A percentile compares a stretch with the other conserved stretches of the same genome.
Conservation (phyloP, 2,329 filamentous ascomycete genomes). For the Helminthosporium solani region DNA sequence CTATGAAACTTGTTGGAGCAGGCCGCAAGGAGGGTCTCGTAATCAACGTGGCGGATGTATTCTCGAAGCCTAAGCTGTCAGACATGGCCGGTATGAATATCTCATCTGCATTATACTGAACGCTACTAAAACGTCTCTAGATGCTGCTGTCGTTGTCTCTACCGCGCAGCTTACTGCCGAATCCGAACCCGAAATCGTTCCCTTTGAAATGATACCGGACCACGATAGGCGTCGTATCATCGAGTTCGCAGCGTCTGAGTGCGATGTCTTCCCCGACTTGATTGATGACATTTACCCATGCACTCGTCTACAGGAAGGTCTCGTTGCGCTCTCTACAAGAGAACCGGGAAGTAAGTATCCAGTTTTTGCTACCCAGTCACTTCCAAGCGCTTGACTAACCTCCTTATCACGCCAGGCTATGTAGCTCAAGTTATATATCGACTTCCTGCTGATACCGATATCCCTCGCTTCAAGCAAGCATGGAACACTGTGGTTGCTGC, state of each 20-base stretch:
- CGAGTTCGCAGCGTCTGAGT: conserved; percentile 31
- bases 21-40: conserved; percentile 43
- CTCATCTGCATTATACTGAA: no score
- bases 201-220: conserved; percentile 28
- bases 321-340: conserved; percentile 33
- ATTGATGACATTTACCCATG: conserved; percentile 37
- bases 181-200: conserved; percentile 15
- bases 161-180: conserved; percentile 19
- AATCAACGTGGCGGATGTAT: conserved; percentile 48
- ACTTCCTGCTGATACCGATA: conserved; percentile 28
- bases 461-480: conserved; percentile 44
- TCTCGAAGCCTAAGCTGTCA: conserved; percentile 45
- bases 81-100: no score
- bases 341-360: conserved; percentile 37
- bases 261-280: conserved; percentile 21
- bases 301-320: conserved; percentile 34
- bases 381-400: no score
- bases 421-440: conserved; percentile 45
- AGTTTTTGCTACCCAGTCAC: no score
- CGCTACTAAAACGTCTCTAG: no score
- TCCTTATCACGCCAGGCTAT: conserved; percentile 37
- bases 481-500: conserved; percentile 49
- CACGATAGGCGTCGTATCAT: conserved; percentile 19
- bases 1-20: conserved; percentile 48
- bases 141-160: conserved; percentile 20